phyloP scores from a whole-genome alignment of 1,139 yeast species.

The Diutina ranongensis region DNA sequence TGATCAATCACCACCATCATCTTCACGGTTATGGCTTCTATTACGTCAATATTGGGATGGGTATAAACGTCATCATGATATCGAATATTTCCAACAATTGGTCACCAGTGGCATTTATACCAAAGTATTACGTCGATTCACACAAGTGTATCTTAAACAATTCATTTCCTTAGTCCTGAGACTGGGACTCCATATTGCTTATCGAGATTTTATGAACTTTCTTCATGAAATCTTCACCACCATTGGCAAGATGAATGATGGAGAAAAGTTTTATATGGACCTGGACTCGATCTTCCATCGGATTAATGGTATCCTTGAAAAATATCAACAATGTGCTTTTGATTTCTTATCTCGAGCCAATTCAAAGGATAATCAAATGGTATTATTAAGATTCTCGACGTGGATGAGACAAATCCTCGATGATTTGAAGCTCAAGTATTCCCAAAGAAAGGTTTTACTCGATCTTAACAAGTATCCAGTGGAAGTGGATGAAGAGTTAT shows the following conservation, averaged over 20 bases:
- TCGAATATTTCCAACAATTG: neutral
- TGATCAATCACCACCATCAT: no score
- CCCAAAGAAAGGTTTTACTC: neutral
- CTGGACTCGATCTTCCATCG: slow-evolving; percentile 3
- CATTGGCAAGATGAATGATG: neutral
- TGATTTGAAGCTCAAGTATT: neutral
- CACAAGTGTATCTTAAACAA: neutral
- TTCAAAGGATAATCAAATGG: neutral
- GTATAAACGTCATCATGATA: neutral
- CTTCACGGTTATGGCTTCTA: slow-evolving; percentile 1
- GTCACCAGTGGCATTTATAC: neutral
- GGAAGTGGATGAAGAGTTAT: slow-evolving; percentile 1
- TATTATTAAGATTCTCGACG: neutral
- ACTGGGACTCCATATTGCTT: slow-evolving; percentile 2
- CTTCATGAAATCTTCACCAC: neutral
- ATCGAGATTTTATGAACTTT: neutral
- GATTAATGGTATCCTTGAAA: neutral
- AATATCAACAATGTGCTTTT: neutral
- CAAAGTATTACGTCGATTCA: neutral
- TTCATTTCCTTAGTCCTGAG: neutral
- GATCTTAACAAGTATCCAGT: neutral
- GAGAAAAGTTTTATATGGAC: slow-evolving; percentile 5
- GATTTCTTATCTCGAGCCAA: neutral
- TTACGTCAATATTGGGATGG: slow-evolving; percentile 5
- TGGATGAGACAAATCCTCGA: neutral